Evolutionary conservation across 2,329 filamentous ascomycete species (phyloP).

Genomic region (Xylaria sp.): DNA sequence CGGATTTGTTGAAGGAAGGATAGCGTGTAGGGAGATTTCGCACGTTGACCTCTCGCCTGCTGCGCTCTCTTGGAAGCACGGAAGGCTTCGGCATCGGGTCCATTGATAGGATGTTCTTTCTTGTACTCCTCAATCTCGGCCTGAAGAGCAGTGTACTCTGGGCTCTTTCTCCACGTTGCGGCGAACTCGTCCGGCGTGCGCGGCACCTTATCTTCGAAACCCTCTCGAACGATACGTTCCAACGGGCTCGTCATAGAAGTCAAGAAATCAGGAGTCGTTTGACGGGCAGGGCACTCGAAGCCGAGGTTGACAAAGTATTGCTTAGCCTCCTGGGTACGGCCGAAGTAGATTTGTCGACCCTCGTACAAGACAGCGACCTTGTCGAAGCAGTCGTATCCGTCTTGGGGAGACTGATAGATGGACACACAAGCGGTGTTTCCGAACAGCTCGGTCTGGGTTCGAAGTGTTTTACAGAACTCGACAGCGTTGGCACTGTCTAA

Average conservation of each 20-base stretch:
- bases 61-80: constrained; percentile 64
- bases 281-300: constrained; percentile 73
- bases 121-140: constrained; percentile 68
- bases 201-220: constrained; percentile 67
- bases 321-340: constrained; percentile 67
- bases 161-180: constrained; percentile 66
- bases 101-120: constrained; percentile 62
- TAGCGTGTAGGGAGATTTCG: constrained; percentile 83
- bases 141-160: constrained; percentile 62
- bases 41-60: constrained; percentile 69
- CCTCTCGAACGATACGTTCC: constrained; percentile 66
- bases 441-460: constrained; percentile 72
- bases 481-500: constrained; percentile 80
- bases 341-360: constrained; percentile 72
- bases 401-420: constrained; percentile 77
- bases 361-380: constrained; percentile 70
- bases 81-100: constrained; percentile 67
- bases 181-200: constrained; percentile 72
- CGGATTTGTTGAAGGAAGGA: constrained; percentile 79
- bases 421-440: constrained; percentile 74
- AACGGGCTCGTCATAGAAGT: constrained; percentile 73
- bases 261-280: constrained; percentile 77
- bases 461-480: constrained; percentile 78
- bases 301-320: constrained; percentile 75
- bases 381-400: constrained; percentile 72